These are phyloP conservation scores for Boletus sp. DNA, from an alignment of 1,284 basidiomycete species.

Conservation along the genomic window DNA sequence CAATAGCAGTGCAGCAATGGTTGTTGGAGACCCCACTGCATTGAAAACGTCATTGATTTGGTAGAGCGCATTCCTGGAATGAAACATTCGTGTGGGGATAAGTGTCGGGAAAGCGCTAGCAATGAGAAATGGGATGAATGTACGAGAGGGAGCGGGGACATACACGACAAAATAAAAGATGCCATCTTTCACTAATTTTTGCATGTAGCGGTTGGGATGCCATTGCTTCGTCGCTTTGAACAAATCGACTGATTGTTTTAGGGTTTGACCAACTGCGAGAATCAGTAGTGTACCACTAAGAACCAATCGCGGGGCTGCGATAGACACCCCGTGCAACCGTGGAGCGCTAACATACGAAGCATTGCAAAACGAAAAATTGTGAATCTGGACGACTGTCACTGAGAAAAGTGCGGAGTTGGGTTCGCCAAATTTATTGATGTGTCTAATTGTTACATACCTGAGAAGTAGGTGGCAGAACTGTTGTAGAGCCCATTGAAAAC, in stretches of 20 bases:
- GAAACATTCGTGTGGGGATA: background rate
- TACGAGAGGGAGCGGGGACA: background rate
- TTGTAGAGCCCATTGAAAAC: no score
- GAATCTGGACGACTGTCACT: background rate
- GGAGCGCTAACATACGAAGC: background rate
- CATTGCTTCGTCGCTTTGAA: background rate
- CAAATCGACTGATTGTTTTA: background rate
- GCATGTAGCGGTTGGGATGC: conserved; percentile 1
- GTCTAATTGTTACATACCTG: background rate
- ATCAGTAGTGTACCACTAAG: background rate
- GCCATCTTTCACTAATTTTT: background rate
- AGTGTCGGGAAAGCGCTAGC: background rate
- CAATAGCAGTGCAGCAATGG: background rate
- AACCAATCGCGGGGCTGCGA: background rate
- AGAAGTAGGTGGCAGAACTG: background rate
- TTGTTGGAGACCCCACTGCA: background rate
- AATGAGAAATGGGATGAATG: background rate
- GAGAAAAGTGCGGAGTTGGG: background rate
- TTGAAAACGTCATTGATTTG: background rate
- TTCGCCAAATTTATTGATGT: background rate
- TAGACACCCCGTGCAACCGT: background rate
- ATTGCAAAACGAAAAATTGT: background rate
- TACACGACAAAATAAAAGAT: conserved; percentile 9
- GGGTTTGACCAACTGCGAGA: background rate
- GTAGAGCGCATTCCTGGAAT: conserved; percentile 7